Evolutionary conservation across 2,329 filamentous ascomycete genomes (phyloP).

Genomic region (Verticillium longisporum): DNA sequence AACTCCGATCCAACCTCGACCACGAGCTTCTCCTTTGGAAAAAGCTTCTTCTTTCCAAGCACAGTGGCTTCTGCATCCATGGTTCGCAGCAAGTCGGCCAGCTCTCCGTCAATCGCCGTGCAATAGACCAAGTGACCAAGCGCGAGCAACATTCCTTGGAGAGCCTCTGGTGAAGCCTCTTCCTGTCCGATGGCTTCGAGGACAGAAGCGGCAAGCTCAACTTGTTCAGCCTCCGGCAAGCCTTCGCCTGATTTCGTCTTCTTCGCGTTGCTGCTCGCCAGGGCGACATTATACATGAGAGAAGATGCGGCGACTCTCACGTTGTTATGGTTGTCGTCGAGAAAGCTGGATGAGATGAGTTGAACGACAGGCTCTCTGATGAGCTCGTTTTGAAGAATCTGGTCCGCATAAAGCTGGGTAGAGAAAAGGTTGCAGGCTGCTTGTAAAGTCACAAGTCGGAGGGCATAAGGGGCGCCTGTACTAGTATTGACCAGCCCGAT

Average conservation of each 20-base stretch:
- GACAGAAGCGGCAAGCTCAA: conserved; percentile 75
- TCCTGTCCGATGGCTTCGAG: conserved; percentile 64
- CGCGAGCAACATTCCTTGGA: conserved; percentile 70
- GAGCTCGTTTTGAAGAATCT: conserved; percentile 45
- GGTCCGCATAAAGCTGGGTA: conserved; percentile 61
- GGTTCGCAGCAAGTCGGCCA: conserved; percentile 71
- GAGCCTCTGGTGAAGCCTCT: conserved; percentile 58
- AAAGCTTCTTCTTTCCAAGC: conserved; percentile 45
- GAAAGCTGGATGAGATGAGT: conserved; percentile 69
- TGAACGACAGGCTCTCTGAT: conserved; percentile 56
- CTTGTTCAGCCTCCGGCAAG: conserved; percentile 63
- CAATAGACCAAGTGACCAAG: conserved; percentile 72
- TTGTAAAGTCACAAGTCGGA: conserved; percentile 78
- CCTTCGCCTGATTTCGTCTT: conserved; percentile 48
- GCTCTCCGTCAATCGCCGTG: conserved; percentile 60
- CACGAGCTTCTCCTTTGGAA: conserved; percentile 53
- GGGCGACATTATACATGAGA: conserved; percentile 75
- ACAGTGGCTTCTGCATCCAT: conserved; percentile 69
- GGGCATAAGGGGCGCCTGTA: conserved; percentile 63
- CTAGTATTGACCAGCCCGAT: conserved; percentile 52
- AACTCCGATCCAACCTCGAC: conserved; percentile 45
- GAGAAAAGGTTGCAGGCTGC: conserved; percentile 81
- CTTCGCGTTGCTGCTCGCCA: conserved; percentile 61
- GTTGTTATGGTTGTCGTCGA: conserved; percentile 68
- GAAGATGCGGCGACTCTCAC: conserved; percentile 77